Conservation (phyloP, 306 rosid genomes). For the Geum urbanum region DNA sequence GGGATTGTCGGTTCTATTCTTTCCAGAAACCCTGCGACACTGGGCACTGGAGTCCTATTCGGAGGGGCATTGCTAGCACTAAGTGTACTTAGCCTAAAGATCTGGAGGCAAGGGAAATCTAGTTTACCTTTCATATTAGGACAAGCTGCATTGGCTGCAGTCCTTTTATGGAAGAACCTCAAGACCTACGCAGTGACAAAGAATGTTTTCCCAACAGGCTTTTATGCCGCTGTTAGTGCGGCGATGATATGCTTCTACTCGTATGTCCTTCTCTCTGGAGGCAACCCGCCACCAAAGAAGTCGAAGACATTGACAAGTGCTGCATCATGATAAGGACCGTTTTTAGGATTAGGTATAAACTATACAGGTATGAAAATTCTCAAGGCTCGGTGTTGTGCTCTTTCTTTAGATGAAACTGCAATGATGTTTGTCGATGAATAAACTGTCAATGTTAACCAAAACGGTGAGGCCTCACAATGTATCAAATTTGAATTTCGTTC, state of each 20-base stretch:
- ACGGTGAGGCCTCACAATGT: background rate
- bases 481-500: background rate
- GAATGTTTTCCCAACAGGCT: constrained; percentile 64
- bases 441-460: background rate
- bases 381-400: constrained; percentile 24
- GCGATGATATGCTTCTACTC: constrained; percentile 91
- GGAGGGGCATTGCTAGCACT: constrained; percentile 89
- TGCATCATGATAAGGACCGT: constrained; percentile 37
- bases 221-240: constrained; percentile 62
- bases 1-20: constrained; percentile 67
- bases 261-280: constrained; percentile 68
- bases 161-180: constrained; percentile 73
- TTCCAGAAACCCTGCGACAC: constrained; percentile 60
- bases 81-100: constrained; percentile 79
- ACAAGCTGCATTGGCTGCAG: constrained; percentile 70
- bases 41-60: constrained; percentile 54
- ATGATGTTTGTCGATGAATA: constrained; percentile 1
- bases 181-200: constrained; percentile 72
- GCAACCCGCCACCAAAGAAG: constrained; percentile 95
- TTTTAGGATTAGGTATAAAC: constrained; percentile 18
- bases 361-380: background rate
- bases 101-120: constrained; percentile 94
- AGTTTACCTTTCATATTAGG: constrained; percentile 80
- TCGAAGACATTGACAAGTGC: constrained; percentile 54
- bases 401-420: constrained; percentile 3